These are phyloP conservation scores for Begonia peltatifolia DNA, from an alignment of 306 rosid species.

Conservation along the genomic window DNA sequence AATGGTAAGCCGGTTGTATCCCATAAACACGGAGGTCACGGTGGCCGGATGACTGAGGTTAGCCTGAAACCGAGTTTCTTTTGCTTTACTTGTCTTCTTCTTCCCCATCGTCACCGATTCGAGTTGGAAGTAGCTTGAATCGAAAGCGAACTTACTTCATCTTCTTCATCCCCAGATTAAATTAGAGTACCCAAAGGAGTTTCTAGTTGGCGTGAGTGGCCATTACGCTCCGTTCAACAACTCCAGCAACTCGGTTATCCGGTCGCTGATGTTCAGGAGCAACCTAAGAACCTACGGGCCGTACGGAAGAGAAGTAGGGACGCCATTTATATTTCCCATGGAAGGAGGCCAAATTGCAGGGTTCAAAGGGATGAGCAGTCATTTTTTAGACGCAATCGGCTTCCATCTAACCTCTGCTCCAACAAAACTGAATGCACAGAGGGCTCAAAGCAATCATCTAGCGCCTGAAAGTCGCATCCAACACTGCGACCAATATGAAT, in stretches of 20 bases:
- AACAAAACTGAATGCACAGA: conserved; percentile 6
- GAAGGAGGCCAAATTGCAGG: conserved; percentile 69
- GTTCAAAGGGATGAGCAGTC: conserved; percentile 68
- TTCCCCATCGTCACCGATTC: too few species aligned
- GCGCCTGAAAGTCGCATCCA: too few species aligned
- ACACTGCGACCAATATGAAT: too few species aligned
- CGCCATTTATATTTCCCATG: conserved; percentile 39
- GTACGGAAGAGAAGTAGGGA: conserved; percentile 46
- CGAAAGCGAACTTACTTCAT: too few species aligned
- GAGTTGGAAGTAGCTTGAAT: too few species aligned
- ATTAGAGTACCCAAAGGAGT: conserved; percentile 44
- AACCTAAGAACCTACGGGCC: conserved; percentile 43
- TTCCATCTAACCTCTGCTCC: conserved; percentile 41
- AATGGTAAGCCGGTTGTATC: conserved; percentile 69
- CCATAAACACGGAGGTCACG: conserved; percentile 57
- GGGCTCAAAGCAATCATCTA: too few species aligned
- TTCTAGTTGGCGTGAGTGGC: conserved; percentile 35
- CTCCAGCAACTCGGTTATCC: conserved; percentile 22
- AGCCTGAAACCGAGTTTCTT: too few species aligned
- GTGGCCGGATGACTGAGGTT: conserved; percentile 59
- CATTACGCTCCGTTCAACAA: conserved; percentile 25
- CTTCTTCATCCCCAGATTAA: conserved; percentile 19
- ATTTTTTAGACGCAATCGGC: conserved; percentile 79
- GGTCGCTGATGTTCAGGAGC: conserved; percentile 46
- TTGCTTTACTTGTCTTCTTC: too few species aligned